Conservation (phyloP, 352 stramenopile species). For the Phytophthora nicotianae region DNA sequence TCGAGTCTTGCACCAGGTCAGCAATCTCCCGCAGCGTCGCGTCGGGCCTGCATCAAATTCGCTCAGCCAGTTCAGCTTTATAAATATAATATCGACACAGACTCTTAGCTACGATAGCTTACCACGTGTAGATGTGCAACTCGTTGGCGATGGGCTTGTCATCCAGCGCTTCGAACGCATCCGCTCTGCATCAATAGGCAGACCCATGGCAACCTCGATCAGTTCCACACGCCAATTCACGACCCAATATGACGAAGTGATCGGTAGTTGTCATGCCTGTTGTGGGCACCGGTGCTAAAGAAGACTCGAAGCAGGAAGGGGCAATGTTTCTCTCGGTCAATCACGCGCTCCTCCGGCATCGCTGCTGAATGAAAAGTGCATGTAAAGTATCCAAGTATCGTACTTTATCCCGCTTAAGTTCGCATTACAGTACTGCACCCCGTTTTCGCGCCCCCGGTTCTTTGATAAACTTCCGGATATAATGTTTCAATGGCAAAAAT, state of each 20-base stretch:
- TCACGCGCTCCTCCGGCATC: conserved; percentile 36
- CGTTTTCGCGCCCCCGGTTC: no score
- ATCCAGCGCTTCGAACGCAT: conserved; percentile 63
- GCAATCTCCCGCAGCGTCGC: conserved; percentile 73
- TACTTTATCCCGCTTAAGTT: conserved; percentile 12
- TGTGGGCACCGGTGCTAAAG: conserved; percentile 55
- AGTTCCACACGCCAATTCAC: conserved; percentile 7
- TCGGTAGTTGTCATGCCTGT: conserved; percentile 38
- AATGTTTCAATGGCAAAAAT: no score
- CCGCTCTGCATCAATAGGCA: conserved; percentile 39
- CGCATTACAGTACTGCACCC: no score
- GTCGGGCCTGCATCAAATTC: conserved; percentile 48
- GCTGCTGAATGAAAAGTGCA: conserved; percentile 12
- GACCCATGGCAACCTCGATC: conserved; percentile 4
- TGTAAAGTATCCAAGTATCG: conserved; percentile 8
- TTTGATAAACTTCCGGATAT: no score
- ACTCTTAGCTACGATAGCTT: background rate
- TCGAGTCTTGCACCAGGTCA: conserved; percentile 73
- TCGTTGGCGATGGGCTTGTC: conserved; percentile 61
- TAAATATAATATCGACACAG: background rate
- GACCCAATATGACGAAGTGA: background rate
- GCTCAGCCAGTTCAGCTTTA: background rate
- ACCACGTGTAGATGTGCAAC: conserved; percentile 81
- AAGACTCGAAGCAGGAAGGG: conserved; percentile 76
- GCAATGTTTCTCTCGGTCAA: conserved; percentile 74